phyloP scores from a whole-genome alignment of 2,329 filamentous ascomycete genomes.

The Mollisia scopiformis region DNA sequence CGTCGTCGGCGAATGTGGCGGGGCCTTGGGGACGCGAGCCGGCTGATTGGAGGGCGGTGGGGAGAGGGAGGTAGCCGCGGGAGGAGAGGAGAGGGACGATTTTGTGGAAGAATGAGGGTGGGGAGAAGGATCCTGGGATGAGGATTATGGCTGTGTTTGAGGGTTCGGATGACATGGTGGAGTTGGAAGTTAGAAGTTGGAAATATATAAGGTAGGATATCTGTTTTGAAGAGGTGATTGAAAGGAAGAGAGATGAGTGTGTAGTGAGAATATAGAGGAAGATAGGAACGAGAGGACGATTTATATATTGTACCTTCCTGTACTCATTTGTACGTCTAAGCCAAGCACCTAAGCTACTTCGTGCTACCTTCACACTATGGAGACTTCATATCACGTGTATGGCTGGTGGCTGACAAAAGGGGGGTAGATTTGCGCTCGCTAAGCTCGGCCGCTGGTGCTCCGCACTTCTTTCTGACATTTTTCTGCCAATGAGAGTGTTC shows the following conservation, averaged over 20 bases:
- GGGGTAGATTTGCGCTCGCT: not conserved
- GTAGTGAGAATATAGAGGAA: not conserved
- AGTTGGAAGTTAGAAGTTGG: not conserved
- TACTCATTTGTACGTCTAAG: too few relatives aligned
- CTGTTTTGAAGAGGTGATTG: not conserved
- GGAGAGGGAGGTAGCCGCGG: not conserved
- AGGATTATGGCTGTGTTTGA: conserved; percentile 16
- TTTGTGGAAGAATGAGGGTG: conserved; percentile 12
- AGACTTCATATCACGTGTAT: not conserved
- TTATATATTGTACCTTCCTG: not conserved
- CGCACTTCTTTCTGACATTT: not conserved
- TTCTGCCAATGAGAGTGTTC: not conserved
- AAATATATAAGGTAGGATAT: not conserved
- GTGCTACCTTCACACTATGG: not conserved
- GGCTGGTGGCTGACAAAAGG: not conserved
- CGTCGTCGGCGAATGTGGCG: conserved; percentile 40
- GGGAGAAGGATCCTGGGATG: conserved; percentile 22
- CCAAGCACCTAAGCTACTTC: not conserved
- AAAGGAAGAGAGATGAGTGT: not conserved
- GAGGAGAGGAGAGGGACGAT: conserved; percentile 9
- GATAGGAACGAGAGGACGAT: not conserved
- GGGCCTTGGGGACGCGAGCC: not conserved
- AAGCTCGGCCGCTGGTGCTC: not conserved
- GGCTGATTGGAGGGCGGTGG: conserved; percentile 13
- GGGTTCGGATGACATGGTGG: not conserved